These are phyloP conservation scores for Pythium utonaiense DNA, from an alignment of 352 stramenopile species.

Conservation along the genomic window DNA sequence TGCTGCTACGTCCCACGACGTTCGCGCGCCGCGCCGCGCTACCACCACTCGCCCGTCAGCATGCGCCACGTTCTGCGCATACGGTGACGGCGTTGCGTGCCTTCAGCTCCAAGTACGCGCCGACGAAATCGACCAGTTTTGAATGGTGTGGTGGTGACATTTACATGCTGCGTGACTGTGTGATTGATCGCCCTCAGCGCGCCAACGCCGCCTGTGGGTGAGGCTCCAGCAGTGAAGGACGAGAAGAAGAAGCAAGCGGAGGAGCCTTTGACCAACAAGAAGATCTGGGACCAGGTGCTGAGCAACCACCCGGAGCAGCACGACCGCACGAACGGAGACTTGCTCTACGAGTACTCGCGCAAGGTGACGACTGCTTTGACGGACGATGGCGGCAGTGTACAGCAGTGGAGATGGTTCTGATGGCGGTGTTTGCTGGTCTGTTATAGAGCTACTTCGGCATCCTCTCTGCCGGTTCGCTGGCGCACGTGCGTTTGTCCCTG, in stretches of 20 bases:
- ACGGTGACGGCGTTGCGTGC: constrained; percentile 11
- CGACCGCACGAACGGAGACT: constrained; percentile 51
- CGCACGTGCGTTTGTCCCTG: constrained; percentile 40
- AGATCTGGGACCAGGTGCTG: constrained; percentile 70
- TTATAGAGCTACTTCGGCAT: constrained; percentile 76
- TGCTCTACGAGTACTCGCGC: constrained; percentile 82
- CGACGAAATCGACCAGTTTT: not conserved
- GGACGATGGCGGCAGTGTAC: not conserved
- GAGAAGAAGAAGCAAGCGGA: constrained; percentile 30
- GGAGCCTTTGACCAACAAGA: constrained; percentile 59
- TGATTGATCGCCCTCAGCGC: not conserved
- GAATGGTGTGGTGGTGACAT: not conserved
- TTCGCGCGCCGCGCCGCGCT: constrained; percentile 15
- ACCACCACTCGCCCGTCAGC: constrained; percentile 6
- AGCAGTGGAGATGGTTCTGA: not conserved
- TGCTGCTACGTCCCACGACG: constrained; percentile 8
- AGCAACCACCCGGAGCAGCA: constrained; percentile 47
- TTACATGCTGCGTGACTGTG: constrained; percentile 10
- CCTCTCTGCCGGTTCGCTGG: constrained; percentile 71
- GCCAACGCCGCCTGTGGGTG: not conserved
- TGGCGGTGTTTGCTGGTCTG: not conserved
- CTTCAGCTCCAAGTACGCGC: constrained; percentile 41
- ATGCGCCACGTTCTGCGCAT: not conserved
- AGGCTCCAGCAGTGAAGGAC: not conserved
- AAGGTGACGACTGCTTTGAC: constrained; percentile 40